These are phyloP conservation scores for Fraxinus quadrangulata DNA, from an alignment of 257 asterid genomes.

Conservation along the genomic window DNA sequence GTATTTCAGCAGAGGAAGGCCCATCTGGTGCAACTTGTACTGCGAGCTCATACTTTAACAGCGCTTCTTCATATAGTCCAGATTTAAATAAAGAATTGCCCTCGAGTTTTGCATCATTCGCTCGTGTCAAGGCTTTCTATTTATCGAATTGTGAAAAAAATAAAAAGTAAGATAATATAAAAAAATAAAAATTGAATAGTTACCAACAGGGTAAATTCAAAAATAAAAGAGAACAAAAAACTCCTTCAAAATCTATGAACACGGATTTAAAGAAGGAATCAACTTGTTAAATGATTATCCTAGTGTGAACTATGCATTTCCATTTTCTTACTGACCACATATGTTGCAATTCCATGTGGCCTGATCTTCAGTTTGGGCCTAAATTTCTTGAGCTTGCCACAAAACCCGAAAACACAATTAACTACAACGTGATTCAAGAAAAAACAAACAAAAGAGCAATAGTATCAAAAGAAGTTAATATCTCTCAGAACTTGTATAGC, in stretches of 20 bases:
- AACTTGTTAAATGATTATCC: background rate
- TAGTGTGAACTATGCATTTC: background rate
- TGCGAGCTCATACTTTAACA: slow-evolving; percentile 76
- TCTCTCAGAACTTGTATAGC: background rate
- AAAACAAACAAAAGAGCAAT: background rate
- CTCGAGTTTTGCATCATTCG: slow-evolving; percentile 69
- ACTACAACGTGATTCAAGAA: background rate
- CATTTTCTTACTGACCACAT: background rate
- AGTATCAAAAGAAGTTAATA: too few species aligned
- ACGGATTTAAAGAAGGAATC: background rate
- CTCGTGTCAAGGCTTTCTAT: slow-evolving; percentile 64
- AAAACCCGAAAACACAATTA: background rate
- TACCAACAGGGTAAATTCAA: slow-evolving; percentile 5
- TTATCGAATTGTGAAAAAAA: slow-evolving; percentile 28
- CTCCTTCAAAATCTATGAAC: background rate
- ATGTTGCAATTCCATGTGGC: background rate
- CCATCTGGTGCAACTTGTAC: slow-evolving; percentile 60
- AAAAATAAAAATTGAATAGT: background rate
- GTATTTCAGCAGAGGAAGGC: slow-evolving; percentile 61
- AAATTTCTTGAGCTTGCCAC: too few species aligned
- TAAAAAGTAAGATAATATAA: slow-evolving; percentile 6
- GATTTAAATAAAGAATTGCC: slow-evolving; percentile 75
- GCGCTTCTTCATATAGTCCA: slow-evolving; percentile 72
- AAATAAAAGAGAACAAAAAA: background rate
- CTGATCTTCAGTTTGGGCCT: background rate